Evolutionary conservation across 192 early-diverging fungal species (phyloP), one percentile per base, ranked within the genome.

Genomic region (Mortierella claussenii): DNA sequence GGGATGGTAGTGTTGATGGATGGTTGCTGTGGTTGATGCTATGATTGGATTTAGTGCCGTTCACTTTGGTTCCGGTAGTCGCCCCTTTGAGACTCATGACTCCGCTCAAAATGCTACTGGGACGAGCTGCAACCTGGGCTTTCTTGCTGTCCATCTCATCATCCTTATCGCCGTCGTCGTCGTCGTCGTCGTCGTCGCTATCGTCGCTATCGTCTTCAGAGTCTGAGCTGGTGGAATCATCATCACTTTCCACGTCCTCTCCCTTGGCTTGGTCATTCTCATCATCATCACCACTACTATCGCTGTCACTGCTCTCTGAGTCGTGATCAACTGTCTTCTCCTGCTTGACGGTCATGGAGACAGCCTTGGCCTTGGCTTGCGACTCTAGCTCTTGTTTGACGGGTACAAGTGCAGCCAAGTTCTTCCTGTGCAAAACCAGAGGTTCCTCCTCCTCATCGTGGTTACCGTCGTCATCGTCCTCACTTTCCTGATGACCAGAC

Each of bases 141-240:
- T n/a, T n/a, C n/a, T n/a, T n/a, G n/a, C n/a, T n/a, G 21, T 9
- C 48, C 2, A 2, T 27, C 23, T 28, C 27, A 21, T 50, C 48
- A 50, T 28, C 48, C 3, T 7, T 27, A n/a, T 20, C 18, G 48
- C 26, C 27, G 48, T 27, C 26, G 48, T 50, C 48, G 5, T 21
- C 8, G 21, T 50, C 26, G 21, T 50, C 48, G 48, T 15, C 15
- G 5, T 11, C 9, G 48, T 50, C 48, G 5, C 7, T 21, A 3
- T 50, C 48, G 37, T 40, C 13, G 13, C 37, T 40, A 13, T 13
- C 37, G 37, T 7, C 13, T 40, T 50, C 48, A 12, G 48, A 50
- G 48, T 50, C 48, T 27, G 48, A 50, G 48, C 48, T 50, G 48
- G 48, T 50, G 2, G 48, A 50, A 27, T 50, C 48, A 50, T 50